These are phyloP conservation scores for Fusarium citri DNA, from an alignment of 2,329 filamentous ascomycete genomes.

Conservation along the genomic window DNA sequence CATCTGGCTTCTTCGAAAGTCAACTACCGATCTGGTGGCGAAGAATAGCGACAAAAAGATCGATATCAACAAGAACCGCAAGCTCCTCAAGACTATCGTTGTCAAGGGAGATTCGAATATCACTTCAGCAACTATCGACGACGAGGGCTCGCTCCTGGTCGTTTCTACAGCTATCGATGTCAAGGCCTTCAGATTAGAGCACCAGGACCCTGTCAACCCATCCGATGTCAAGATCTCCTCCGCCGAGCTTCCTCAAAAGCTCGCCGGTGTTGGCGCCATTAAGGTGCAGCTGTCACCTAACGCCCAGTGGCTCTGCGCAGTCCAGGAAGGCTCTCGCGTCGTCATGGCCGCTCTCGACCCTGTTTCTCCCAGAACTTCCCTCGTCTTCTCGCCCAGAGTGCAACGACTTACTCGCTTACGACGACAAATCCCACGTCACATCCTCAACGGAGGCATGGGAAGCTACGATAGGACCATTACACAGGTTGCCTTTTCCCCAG, in stretches of 20 bases:
- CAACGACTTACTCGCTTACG: constrained; percentile 64
- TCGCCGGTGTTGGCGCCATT: constrained; percentile 74
- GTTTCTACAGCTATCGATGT: constrained; percentile 79
- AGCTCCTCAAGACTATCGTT: constrained; percentile 76
- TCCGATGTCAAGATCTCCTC: constrained; percentile 78
- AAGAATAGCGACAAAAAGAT: constrained; percentile 54
- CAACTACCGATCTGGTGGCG: constrained; percentile 60
- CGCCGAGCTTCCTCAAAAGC: constrained; percentile 69
- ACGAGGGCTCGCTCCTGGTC: constrained; percentile 78
- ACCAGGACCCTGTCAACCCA: constrained; percentile 60
- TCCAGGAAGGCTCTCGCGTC: constrained; percentile 71
- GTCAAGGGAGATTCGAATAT: constrained; percentile 84
- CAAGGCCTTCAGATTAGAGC: constrained; percentile 79
- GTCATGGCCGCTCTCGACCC: constrained; percentile 55
- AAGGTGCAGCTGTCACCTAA: constrained; percentile 77
- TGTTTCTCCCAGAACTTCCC: constrained; percentile 26
- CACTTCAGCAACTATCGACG: constrained; percentile 77
- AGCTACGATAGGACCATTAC: constrained; percentile 81
- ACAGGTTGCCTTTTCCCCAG: constrained; percentile 80
- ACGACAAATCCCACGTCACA: constrained; percentile 65
- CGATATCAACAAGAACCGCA: constrained; percentile 66
- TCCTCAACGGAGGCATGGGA: constrained; percentile 74
- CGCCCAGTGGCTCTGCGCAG: constrained; percentile 74
- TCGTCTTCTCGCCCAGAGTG: constrained; percentile 50
- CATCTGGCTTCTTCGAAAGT: constrained; percentile 74